Base-by-base conservation (phyloP, 2,329 filamentous ascomycete species). In the Alternaria ventricosa region DNA sequence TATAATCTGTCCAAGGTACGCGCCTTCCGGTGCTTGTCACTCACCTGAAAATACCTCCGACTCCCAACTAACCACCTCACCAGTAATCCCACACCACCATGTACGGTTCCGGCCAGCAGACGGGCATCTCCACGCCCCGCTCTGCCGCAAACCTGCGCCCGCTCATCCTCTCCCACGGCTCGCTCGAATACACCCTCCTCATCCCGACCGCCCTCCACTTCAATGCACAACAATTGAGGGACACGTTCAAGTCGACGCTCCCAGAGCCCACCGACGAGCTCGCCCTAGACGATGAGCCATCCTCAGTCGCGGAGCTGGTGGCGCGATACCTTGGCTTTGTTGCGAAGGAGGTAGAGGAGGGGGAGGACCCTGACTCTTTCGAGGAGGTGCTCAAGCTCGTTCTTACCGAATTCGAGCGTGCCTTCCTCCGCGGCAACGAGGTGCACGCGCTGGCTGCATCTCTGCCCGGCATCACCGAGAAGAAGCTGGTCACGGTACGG, bases 281-380 rank as follows among this genome's bases (percentile, higher is more conserved):
- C 69, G 96, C 96, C 65, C 94, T 95, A 79, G 96, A 99, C 85
- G 96, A 99, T 75, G 96, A 99, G 85, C 96, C 96, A n/a, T 98
- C 96, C 41, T 99, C 96, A 23, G 89, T 94, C 50, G 85, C 93
- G 47, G 96, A 99, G 84, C 87, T 99, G 64, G 93, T 99, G 30
- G 94, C 93, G 66, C 89, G 95, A 79, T 99, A 97, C 82, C 89
- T 99, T 78, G 94, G 93, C 73, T 96, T 93, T 79, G 88, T 97
- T 65, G 94, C 95, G 69, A 85, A 88, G 68, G 92, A 97, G 84
- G 92, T 97, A 43, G 93, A 97, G 59, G 92, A 96, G 75, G 94
- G 93, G 60, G 96, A 98, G 78, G 95, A 97, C 51, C 92, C 94
- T 69, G 94, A 93, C 67, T 95, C 93, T 49, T 97, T 96, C 79